phyloP scores from a whole-genome alignment of 1,284 basidiomycete genomes.

The Phellopilus nigrolimitatus region DNA sequence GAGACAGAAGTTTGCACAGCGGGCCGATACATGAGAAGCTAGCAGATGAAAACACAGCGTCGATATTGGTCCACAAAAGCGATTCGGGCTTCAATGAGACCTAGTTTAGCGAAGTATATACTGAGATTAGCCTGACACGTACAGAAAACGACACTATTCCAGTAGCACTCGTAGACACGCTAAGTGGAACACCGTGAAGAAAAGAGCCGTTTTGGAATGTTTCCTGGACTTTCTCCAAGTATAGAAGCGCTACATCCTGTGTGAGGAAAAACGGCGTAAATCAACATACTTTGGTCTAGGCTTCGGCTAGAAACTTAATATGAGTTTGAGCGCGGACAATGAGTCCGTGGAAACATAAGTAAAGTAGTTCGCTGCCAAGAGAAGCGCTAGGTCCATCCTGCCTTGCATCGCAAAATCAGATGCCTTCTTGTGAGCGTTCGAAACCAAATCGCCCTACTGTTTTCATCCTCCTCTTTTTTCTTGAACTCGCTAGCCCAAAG shows the following conservation, averaged over 20 bases:
- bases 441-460: slow-evolving; percentile 22
- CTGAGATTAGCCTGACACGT: not conserved
- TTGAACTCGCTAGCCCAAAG: slow-evolving; percentile 65
- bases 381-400: slow-evolving; percentile 12
- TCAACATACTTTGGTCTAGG: not conserved
- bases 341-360: slow-evolving; percentile 15
- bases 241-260: slow-evolving; percentile 3
- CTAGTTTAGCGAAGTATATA: not conserved
- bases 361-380: slow-evolving; percentile 18
- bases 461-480: slow-evolving; percentile 38
- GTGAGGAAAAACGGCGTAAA: not conserved
- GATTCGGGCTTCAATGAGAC: slow-evolving; percentile 1
- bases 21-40: slow-evolving; percentile 6
- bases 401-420: slow-evolving; percentile 2
- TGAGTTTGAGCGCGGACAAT: slow-evolving; percentile 17
- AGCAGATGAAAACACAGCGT: slow-evolving; percentile 5
- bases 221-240: slow-evolving; percentile 4
- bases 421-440: not conserved
- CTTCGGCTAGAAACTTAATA: not conserved
- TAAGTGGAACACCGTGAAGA: not conserved
- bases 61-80: not conserved
- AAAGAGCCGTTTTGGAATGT: slow-evolving; percentile 9
- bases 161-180: not conserved
- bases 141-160: slow-evolving; percentile 4
- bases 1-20: slow-evolving; percentile 14